Conservation (phyloP, 148 eudicot genomes). For the Cornus controversa region DNA sequence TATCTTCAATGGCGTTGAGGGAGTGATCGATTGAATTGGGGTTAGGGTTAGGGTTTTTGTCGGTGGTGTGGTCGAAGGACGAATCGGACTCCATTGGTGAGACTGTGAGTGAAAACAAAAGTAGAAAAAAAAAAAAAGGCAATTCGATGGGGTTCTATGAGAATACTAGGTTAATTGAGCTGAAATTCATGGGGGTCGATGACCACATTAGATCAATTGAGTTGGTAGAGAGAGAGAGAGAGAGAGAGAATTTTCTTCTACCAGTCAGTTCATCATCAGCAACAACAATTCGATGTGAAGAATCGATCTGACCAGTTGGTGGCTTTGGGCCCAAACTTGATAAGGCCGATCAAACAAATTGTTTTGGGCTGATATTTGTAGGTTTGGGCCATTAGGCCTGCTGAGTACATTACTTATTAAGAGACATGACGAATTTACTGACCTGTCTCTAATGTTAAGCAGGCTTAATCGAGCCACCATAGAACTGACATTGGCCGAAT, state of each 20-base stretch:
- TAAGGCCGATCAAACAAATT: no score
- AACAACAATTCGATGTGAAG: neutral
- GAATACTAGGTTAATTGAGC: neutral
- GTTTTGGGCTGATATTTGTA: no score
- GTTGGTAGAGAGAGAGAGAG: neutral
- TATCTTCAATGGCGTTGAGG: slow-evolving; percentile 51
- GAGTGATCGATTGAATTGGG: slow-evolving; percentile 36
- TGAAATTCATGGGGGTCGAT: neutral
- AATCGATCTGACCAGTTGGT: slow-evolving; percentile 27
- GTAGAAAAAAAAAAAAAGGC: slow-evolving; percentile 7
- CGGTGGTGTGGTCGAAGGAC: slow-evolving; percentile 36
- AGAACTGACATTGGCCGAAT: no score
- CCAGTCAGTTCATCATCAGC: slow-evolving; percentile 4
- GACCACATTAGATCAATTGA: no score
- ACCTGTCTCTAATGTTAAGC: no score
- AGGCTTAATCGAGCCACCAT: no score
- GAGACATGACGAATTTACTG: no score
- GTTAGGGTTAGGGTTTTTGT: slow-evolving; percentile 46
- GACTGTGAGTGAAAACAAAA: slow-evolving; percentile 8
- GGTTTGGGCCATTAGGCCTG: no score
- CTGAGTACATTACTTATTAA: no score
- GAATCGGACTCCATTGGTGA: slow-evolving; percentile 51
- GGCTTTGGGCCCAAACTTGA: neutral
- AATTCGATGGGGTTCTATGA: neutral
- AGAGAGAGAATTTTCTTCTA: neutral